Percentiles rank a stretch among this genome's conserved stretches.
These are phyloP conservation scores for Pelargonium nanum DNA, from an alignment of 345 rosid genomes.

Conservation along the genomic window DNA sequence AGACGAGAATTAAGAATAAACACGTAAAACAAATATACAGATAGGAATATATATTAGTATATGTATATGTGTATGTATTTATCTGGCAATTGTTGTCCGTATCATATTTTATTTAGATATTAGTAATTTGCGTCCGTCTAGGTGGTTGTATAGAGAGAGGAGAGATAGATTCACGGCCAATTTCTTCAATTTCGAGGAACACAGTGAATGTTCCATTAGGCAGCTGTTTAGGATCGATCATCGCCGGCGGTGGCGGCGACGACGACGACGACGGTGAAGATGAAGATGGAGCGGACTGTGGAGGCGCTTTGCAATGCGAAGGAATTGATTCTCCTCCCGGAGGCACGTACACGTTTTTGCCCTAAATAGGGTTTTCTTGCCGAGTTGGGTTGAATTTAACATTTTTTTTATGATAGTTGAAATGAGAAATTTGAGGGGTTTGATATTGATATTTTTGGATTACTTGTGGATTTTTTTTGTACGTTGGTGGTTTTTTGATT, in stretches of 20 bases:
- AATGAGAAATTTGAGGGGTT: neutral
- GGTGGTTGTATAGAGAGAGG: neutral
- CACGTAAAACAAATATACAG: too few relatives aligned
- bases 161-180: neutral
- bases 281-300: conserved; percentile 22
- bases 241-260: too few relatives aligned
- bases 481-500: neutral
- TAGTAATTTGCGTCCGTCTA: neutral
- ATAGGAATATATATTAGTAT: too few relatives aligned
- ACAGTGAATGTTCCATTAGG: neutral
- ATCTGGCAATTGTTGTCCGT: neutral
- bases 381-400: neutral
- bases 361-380: neutral
- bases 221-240: conserved; percentile 15
- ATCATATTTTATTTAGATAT: neutral
- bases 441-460: neutral
- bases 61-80: neutral
- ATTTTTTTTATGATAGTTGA: neutral
- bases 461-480: neutral
- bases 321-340: conserved; percentile 26
- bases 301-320: conserved; percentile 26
- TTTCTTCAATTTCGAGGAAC: neutral
- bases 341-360: conserved; percentile 35
- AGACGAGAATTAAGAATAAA: neutral
- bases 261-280: conserved; percentile 25